Percentiles rank a stretch among this genome's conserved stretches.
These are phyloP conservation scores for Eremochloa ophiuroides DNA, from an alignment of 176 grass and related monocot genomes.

Conservation along the genomic window DNA sequence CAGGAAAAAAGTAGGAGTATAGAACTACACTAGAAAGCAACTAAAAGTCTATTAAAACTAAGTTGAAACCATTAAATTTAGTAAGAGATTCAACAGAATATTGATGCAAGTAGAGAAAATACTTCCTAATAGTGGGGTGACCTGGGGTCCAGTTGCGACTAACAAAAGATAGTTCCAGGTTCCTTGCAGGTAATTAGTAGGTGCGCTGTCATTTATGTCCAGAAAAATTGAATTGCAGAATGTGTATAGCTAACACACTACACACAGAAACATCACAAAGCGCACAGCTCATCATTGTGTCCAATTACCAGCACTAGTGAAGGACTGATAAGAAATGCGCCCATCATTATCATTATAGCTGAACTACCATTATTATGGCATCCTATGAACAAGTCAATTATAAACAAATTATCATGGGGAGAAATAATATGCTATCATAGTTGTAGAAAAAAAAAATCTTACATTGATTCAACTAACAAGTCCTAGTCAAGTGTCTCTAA, in stretches of 20 bases:
- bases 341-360: background rate
- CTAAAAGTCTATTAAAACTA: background rate
- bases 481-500: background rate
- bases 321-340: background rate
- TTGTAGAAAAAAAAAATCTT: background rate
- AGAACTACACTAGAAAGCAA: background rate
- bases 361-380: background rate
- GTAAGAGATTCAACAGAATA: background rate
- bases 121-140: background rate
- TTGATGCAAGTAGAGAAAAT: background rate
- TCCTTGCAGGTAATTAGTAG: background rate
- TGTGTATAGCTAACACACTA: background rate
- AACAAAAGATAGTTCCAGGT: background rate
- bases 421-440: background rate
- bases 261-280: background rate
- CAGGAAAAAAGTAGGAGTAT: background rate
- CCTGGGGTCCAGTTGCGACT: background rate
- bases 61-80: background rate
- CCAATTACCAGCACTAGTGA: background rate
- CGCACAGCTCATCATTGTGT: background rate
- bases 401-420: background rate
- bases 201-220: background rate
- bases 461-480: background rate
- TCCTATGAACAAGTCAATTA: background rate
- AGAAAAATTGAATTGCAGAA: background rate